Evolutionary conservation across 495 filamentous ascomycete genomes (phyloP), one percentile per base, ranked within the genome.

Genomic region (Annulohypoxylon moriforme): DNA sequence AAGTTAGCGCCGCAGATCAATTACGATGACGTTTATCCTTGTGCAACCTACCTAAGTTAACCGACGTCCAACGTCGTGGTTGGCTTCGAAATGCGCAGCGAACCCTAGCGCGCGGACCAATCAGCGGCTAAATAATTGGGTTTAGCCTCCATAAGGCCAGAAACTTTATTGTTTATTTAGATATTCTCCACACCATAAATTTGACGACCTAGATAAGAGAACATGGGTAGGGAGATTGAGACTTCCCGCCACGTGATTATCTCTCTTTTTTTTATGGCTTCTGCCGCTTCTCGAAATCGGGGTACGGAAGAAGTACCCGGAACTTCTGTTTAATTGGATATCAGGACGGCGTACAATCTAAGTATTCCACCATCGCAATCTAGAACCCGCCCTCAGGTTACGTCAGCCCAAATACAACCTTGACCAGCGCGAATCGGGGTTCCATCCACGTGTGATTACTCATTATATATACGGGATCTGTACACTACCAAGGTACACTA

Each of bases 1-100:
- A 58, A 69, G 67, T 24, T 70, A 65, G 68, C 61, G 61, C 42
- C 38, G 61, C 53, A 62, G 68, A 70, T 70, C 55, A 34, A 20
- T 31, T 24, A 20, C 55, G 36, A 70, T 70, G 60, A 70, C 68
- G 68, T 70, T 40, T 2, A 46, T 55, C 55, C 29, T 62, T 63
- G 67, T 63, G 60, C 33, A 52, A 63, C 67, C 50, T 53, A n/a
- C n/a, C n/a, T n/a, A n/a, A n/a, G n/a, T n/a, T n/a, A 6, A 56
- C 34, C n/a, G 6, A 7, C 5, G 40, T 42, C 20, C n/a, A 33
- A 38, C 9, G 14, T 24, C 50, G 49, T 25, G 24, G 49, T 25
- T 24, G 20, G 20, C 46, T 14, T 25, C 8, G 9, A 49, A 25
- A 20, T 31, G 14, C 44, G 42, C 59, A 6, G 20, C 47, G 20